These are phyloP conservation scores for Hordeum pubiflorum DNA, from an alignment of 202 grass and related monocot genomes.

Conservation along the genomic window DNA sequence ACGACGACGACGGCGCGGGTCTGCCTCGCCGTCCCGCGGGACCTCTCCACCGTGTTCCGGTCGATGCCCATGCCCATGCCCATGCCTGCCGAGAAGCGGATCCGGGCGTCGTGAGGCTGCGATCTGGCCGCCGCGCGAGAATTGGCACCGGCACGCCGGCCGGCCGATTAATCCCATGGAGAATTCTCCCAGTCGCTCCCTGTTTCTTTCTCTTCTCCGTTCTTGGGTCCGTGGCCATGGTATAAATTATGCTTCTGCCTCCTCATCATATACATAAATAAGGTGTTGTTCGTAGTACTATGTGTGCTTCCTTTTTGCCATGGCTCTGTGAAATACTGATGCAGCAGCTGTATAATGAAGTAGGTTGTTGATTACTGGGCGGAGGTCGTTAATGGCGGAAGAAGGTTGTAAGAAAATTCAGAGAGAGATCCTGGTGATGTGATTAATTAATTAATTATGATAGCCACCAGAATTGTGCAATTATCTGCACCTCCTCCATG, in stretches of 20 bases:
- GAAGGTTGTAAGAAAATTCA: constrained; percentile 18
- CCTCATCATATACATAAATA: constrained; percentile 33
- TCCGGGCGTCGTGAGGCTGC: constrained; percentile 43
- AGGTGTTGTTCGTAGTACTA: neutral
- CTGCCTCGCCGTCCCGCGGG: constrained; percentile 42
- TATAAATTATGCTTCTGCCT: constrained; percentile 33
- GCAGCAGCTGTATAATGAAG: constrained; percentile 27
- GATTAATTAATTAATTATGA: constrained; percentile 21
- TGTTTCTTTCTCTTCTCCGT: neutral
- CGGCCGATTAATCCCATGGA: constrained; percentile 16
- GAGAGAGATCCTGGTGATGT: constrained; percentile 13
- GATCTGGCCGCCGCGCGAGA: neutral
- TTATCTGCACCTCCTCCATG: neutral
- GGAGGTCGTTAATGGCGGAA: constrained; percentile 9
- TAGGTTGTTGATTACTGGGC: constrained; percentile 16
- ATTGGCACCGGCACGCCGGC: neutral
- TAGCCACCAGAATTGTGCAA: neutral
- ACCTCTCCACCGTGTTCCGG: constrained; percentile 59
- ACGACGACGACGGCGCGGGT: neutral
- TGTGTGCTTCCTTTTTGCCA: neutral
- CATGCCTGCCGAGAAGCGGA: constrained; percentile 61
- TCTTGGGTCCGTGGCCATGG: constrained; percentile 24
- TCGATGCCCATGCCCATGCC: constrained; percentile 11
- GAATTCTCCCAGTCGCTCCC: constrained; percentile 18
- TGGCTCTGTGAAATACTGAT: constrained; percentile 14